Percentiles rank a stretch among this genome's conserved stretches.
These are phyloP conservation scores for Ichthyophthirius multifiliis DNA, from an alignment of 169 alveolate genomes.

Conservation along the genomic window DNA sequence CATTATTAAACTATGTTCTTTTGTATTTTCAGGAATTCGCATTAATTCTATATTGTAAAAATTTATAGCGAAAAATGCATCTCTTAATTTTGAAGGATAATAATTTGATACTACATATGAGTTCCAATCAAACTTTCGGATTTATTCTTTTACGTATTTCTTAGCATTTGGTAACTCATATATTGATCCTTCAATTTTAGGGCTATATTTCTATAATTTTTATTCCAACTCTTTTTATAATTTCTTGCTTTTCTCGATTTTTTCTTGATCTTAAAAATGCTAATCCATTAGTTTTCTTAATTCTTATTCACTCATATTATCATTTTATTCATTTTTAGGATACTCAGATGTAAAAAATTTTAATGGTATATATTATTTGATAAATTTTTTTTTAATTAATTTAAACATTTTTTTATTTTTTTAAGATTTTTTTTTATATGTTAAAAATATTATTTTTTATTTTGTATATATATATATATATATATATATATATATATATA, in stretches of 20 bases:
- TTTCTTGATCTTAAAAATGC: too few relatives aligned
- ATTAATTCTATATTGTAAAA: slow-evolving; percentile 33
- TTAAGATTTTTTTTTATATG: too few relatives aligned
- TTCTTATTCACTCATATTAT: too few relatives aligned
- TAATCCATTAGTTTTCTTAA: too few relatives aligned
- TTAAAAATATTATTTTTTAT: too few relatives aligned
- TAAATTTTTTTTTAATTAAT: too few relatives aligned
- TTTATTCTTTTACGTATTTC: slow-evolving; percentile 24
- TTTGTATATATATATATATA: too few relatives aligned
- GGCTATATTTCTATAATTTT: not conserved
- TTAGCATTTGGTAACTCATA: slow-evolving; percentile 20
- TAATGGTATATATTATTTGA: too few relatives aligned
- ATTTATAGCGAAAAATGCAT: not conserved
- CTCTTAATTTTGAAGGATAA: slow-evolving; percentile 16
- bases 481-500: too few relatives aligned
- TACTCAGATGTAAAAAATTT: too few relatives aligned
- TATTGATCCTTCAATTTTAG: slow-evolving; percentile 13
- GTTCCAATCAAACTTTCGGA: slow-evolving; percentile 29
- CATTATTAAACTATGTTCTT: slow-evolving; percentile 18
- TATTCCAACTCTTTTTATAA: not conserved
- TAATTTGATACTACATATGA: slow-evolving; percentile 16
- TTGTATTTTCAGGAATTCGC: slow-evolving; percentile 36
- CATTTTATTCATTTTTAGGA: too few relatives aligned
- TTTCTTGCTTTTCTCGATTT: not conserved
- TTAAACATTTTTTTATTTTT: too few relatives aligned